Evolutionary conservation across 148 eudicot species (phyloP).

Genomic region (Silene conica): DNA sequence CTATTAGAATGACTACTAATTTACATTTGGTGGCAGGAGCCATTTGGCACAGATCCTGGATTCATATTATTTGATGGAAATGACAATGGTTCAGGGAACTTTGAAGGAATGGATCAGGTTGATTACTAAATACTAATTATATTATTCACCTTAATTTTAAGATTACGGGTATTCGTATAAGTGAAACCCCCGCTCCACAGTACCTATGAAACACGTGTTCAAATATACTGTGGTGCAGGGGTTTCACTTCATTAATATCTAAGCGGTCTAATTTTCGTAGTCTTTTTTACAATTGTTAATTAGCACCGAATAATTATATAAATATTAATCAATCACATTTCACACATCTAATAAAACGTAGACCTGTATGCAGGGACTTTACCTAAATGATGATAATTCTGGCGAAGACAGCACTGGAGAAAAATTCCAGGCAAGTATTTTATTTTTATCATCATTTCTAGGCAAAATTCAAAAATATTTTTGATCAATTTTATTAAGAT

Average conservation of each 20-base stretch:
- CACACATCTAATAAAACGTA: too few relatives aligned
- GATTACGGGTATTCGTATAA: background rate
- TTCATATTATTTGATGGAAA: background rate
- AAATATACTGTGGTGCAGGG: too few relatives aligned
- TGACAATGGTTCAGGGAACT: background rate
- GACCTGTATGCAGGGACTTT: conserved; percentile 16
- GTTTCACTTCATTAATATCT: too few relatives aligned
- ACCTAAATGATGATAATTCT: conserved; percentile 1
- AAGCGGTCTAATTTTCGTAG: too few relatives aligned
- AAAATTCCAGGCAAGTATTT: conserved; percentile 16
- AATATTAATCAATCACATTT: too few relatives aligned
- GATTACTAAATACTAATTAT: background rate
- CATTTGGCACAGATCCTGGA: background rate
- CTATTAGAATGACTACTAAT: background rate
- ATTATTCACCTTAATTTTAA: background rate
- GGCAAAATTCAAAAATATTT: too few relatives aligned
- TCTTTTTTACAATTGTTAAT: too few relatives aligned
- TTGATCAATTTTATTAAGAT: too few relatives aligned
- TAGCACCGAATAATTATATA: too few relatives aligned
- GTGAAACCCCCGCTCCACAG: too few relatives aligned
- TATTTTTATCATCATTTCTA: background rate
- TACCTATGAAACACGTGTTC: too few relatives aligned
- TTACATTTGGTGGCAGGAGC: background rate
- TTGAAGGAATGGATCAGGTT: conserved; percentile 14
- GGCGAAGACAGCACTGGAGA: background rate